Evolutionary conservation across 2,329 filamentous ascomycete genomes (phyloP), one percentile per base, ranked within the genome.

Genomic region (Furcasterigmium furcatum): DNA sequence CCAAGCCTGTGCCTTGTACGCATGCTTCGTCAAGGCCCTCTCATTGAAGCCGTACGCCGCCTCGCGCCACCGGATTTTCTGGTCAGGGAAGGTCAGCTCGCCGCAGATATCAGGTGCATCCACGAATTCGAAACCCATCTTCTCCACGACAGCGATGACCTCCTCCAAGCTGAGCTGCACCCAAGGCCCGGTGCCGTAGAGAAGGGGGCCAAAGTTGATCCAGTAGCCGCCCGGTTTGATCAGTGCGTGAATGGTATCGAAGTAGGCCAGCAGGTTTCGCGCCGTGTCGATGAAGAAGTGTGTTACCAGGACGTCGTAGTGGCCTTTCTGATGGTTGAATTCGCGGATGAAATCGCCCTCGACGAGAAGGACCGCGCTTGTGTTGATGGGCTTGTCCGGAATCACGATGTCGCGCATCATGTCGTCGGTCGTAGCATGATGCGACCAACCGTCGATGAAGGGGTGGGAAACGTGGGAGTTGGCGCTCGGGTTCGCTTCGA

Each of bases 201-300:
- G 58, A 9, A 82, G 51, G 0, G 78, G 79, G 0, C 77, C 79
- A 0, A 80, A 66, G 41, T 82, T 82, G 20, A 82, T 59, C 78
- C 78, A 81, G 29, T 65, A 56, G 0, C 77, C 78, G 1, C 75
- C 76, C 0, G 58, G 55, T 36, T 62, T 67, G 3, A 82, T 63
- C 0, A 77, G 52, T 0, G 57, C 57, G 41, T 73, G 64, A 36
- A 80, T 80, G 0, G 70, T 78, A 29, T 81, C 75, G 6, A 82
- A 63, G 48, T 82, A 82, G 1, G 55, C 61, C 56, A 80, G 66
- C 1, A 80, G 56, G 44, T 82, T 82, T 1, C 76, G 68, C 0
- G 79, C 78, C 0, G 78, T 82, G 53, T 82, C 79, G 51, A 82
- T 80, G 59, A 82, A 82, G 60, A 81, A 82, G 36, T 80, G 70